Percentiles rank a stretch among this genome's conserved stretches.
phyloP scores from a whole-genome alignment of 805 yeast genomes.

The Candida insectalens region DNA sequence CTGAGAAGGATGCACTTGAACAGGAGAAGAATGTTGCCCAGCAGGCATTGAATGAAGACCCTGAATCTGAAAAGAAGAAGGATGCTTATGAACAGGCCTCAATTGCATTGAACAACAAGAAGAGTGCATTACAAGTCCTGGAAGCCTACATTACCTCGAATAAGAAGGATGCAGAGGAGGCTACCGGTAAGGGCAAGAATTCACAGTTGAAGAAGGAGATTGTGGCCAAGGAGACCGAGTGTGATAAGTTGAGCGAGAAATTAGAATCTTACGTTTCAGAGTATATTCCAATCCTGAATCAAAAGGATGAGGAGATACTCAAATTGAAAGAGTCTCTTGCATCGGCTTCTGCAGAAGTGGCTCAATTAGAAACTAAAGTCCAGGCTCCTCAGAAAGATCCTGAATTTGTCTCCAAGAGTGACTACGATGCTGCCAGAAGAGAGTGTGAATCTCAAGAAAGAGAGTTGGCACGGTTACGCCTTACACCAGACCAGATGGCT shows the following conservation, averaged over 20 bases:
- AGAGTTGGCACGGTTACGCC: neutral
- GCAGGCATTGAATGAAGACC: conserved; percentile 3
- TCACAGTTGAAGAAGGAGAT: neutral
- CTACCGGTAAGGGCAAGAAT: conserved; percentile 3
- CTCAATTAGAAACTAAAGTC: neutral
- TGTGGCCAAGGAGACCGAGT: neutral
- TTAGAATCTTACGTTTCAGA: neutral
- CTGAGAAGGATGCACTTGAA: neutral
- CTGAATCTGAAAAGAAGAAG: too few relatives aligned
- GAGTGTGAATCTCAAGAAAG: neutral
- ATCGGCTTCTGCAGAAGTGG: conserved; percentile 1
- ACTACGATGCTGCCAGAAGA: neutral
- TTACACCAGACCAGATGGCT: neutral
- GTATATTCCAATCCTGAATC: conserved; percentile 1
- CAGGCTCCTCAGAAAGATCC: neutral
- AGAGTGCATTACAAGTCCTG: conserved; percentile 9
- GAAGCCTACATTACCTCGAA: conserved; percentile 8
- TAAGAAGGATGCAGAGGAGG: conserved; percentile 6
- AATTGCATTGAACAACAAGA: conserved; percentile 7
- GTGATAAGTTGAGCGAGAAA: neutral
- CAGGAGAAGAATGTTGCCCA: neutral
- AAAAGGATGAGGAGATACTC: neutral
- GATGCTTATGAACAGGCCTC: conserved; percentile 1
- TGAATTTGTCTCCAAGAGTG: neutral
- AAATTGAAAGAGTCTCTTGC: neutral